Percentiles rank a stretch among this genome's conserved stretches.
phyloP scores from a whole-genome alignment of 2,329 filamentous ascomycete species.

The Diaporthe helianthi region DNA sequence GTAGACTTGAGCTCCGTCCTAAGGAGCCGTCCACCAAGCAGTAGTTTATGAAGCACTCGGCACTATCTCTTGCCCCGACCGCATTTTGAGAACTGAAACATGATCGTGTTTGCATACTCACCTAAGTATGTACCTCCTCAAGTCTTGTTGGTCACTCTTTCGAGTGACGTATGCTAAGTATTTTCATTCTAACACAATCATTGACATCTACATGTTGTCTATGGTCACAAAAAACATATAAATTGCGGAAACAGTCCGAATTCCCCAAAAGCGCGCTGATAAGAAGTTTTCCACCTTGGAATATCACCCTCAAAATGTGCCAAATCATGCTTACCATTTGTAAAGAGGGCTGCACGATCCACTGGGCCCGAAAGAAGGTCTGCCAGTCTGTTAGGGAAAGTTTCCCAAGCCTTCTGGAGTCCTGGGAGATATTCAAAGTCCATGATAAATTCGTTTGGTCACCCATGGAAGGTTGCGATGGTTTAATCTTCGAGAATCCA shows the following conservation, averaged over 20 bases:
- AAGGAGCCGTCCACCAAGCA: not conserved
- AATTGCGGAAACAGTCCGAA: not conserved
- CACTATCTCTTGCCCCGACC: too few relatives aligned
- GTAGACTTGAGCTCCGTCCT: too few relatives aligned
- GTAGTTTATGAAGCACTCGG: not conserved
- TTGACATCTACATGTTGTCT: too few relatives aligned
- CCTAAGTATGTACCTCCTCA: too few relatives aligned
- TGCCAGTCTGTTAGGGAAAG: not conserved
- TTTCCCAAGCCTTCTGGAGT: not conserved
- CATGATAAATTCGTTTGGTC: constrained; percentile 2
- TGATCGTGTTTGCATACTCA: not conserved
- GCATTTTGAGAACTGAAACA: too few relatives aligned
- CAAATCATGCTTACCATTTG: constrained; percentile 14
- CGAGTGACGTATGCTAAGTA: not conserved
- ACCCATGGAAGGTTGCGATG: constrained; percentile 13
- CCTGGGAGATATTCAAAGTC: not conserved
- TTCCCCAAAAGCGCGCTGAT: too few relatives aligned
- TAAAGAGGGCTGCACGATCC: constrained; percentile 7
- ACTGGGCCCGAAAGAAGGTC: constrained; percentile 7
- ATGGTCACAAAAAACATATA: not conserved
- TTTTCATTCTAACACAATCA: not conserved
- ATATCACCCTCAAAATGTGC: not conserved
- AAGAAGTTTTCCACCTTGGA: not conserved
- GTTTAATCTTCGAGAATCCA: constrained; percentile 1
- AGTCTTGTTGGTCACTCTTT: not conserved